Base-by-base conservation (phyloP, 768 basidiomycete species). In the Epithele typhae region DNA sequence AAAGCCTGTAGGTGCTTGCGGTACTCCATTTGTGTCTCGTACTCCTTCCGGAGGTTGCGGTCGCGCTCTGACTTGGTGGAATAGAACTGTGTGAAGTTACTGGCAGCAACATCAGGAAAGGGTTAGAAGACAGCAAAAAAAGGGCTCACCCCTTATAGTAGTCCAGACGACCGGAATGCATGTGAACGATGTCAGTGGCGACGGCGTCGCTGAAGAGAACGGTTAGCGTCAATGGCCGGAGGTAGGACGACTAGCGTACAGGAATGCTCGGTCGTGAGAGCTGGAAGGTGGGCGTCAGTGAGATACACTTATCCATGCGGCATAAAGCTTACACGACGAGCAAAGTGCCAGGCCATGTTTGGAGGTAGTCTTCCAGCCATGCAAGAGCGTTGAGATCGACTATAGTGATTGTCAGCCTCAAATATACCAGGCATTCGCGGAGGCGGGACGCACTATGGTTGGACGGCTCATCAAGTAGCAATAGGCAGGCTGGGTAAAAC, bases 41-140 rank as follows among this genome's bases (percentile, higher is more conserved):
- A 99, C 65, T 98, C 95, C 67, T 92, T 93, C 34, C 81, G 81
- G 66, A 94, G 69, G 60, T 93, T 93, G 49, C 83, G 82, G 57
- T 92, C 88, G 22, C 96, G 85, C 61, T 98, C 96, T 4, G 87
- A 89, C 69, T 98, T 97, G 18, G 95, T 98, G 1, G 95, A 94
- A 64, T 99, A 98, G 76, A 99, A 98, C 64, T 98, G 94, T 1
- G 89, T 84, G 67, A 98, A 99, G 70, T 98, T 98, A 48, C 88
- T 91, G 54, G 2, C 35, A 46, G 40, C 10, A 19, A 22, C n/a
- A n/a, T n/a, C n/a, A n/a, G n/a, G n/a, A n/a, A n/a, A n/a, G n/a
- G n/a, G n/a, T n/a, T n/a, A n/a, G n/a, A n/a, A n/a, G n/a, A n/a
- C n/a, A n/a, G n/a, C n/a, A n/a, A n/a, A n/a, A n/a, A n/a, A n/a